Conservation (phyloP, 306 rosid genomes). For the Rosa chinensis region DNA sequence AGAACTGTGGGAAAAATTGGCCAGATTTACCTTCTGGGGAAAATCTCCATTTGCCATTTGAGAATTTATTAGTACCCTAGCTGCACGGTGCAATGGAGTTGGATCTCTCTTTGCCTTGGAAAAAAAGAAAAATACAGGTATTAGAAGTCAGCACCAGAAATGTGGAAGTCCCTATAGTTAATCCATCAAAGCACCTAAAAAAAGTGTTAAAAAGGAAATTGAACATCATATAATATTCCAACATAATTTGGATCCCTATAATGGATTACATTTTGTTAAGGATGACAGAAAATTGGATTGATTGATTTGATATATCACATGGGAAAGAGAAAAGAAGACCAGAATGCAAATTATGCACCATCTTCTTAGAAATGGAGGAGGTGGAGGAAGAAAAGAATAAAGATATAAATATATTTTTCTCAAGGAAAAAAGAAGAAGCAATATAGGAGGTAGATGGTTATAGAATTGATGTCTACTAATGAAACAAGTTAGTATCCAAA, state of each 20-base stretch:
- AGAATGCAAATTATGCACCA: neutral
- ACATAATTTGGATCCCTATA: neutral
- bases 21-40: slow-evolving; percentile 33
- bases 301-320: neutral
- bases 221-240: neutral
- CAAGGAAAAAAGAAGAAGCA: neutral
- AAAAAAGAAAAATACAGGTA: neutral
- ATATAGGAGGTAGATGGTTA: neutral
- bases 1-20: neutral
- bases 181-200: neutral
- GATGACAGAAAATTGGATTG: neutral
- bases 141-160: neutral
- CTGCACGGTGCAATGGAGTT: slow-evolving; percentile 35
- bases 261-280: neutral
- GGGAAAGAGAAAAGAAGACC: neutral
- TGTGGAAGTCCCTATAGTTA: neutral
- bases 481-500: neutral
- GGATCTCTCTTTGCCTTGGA: slow-evolving; percentile 34
- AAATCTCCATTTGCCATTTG: slow-evolving; percentile 37
- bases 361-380: neutral
- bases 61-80: slow-evolving; percentile 30
- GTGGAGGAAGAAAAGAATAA: neutral
- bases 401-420: neutral
- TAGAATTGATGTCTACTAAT: neutral
- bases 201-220: neutral